Conservation (phyloP, 495 filamentous ascomycete species). For the Penicillium mononematosum region DNA sequence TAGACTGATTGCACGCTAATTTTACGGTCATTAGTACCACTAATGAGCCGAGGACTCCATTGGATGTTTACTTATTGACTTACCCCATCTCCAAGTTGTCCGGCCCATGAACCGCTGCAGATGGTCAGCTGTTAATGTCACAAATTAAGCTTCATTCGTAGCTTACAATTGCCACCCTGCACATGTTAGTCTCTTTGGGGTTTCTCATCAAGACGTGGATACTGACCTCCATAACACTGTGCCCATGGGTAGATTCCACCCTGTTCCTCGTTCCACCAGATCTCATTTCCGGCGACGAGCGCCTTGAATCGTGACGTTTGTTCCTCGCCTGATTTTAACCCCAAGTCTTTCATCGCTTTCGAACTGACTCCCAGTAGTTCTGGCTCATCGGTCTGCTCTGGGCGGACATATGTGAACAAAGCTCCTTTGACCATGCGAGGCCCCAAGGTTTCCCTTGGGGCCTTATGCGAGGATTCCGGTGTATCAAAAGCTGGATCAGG, state of each 20-base stretch:
- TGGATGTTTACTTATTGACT: slow-evolving; percentile 21
- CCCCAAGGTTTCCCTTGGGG: slow-evolving; percentile 69
- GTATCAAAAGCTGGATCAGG: slow-evolving; percentile 79
- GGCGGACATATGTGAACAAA: slow-evolving; percentile 86
- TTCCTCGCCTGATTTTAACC: slow-evolving; percentile 64
- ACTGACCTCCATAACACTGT: slow-evolving; percentile 86
- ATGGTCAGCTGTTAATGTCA: slow-evolving; percentile 18
- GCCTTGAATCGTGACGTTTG: slow-evolving; percentile 71
- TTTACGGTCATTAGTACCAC: slow-evolving; percentile 5
- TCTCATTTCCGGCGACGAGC: slow-evolving; percentile 75
- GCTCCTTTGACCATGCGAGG: slow-evolving; percentile 84
- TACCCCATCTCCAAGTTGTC: slow-evolving; percentile 87
- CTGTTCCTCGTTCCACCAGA: slow-evolving; percentile 58
- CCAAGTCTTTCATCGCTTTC: slow-evolving; percentile 74
- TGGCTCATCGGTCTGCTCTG: slow-evolving; percentile 63
- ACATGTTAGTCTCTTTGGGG: slow-evolving; percentile 19
- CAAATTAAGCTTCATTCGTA: not conserved
- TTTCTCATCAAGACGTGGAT: not conserved
- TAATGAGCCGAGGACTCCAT: not conserved
- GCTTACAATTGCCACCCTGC: slow-evolving; percentile 58
- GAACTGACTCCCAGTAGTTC: slow-evolving; percentile 79
- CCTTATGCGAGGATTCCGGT: slow-evolving; percentile 73
- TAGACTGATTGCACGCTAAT: slow-evolving; percentile 76
- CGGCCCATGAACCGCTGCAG: slow-evolving; percentile 76
- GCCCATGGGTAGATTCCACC: slow-evolving; percentile 90